Base-by-base conservation (phyloP, 1,284 basidiomycete species). In the Cryptococcus wingfieldii region DNA sequence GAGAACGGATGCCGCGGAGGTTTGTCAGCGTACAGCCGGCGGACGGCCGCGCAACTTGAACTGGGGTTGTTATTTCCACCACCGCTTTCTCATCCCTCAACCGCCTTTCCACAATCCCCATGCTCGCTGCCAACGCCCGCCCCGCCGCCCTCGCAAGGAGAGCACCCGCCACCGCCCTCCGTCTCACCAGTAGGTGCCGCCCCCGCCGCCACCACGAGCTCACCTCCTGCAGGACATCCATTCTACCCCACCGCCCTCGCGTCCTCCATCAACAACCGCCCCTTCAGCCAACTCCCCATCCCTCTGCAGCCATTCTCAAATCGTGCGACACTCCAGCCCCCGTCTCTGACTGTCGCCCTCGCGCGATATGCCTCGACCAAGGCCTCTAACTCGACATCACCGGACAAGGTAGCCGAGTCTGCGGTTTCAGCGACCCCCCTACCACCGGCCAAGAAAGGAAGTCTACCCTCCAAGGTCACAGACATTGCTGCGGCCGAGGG, bases 401-500 rank as follows among this genome's bases (percentile, higher is more conserved):
- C 31, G 31, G 31, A 10, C 3, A 34, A 34, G 31, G 31, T 34
- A 10, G 31, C 31, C 31, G 31, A 34, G 31, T 6, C 7, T 34
- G 10, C 31, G 6, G 31, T 34, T 10, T 34, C 31, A 34, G 10
- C 68, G 1, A 62, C 71, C 9, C 67, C 66, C 23, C 39, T 58
- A 1, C 71, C 71, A 1, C 67, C 70, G 27, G 60, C 59, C 3
- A 62, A 64, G 5, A 39, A 65, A 7, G 45, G 48, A 27, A 38
- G 65, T 16, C 51, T 60, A 9, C 64, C 65, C 23, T 58, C 58
- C 5, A 69, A 69, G 56, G 54, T 56, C 13, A 61, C 50, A 5
- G 65, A 64, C 25, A 60, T 66, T 14, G 64, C 62, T 2, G 55
- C 61, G n/a, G 58, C 56, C 37, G 45, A 86, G 80, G 47, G 84